These are phyloP conservation scores for Kodamaea fukazawae DNA, from an alignment of 805 yeast species.

Conservation along the genomic window DNA sequence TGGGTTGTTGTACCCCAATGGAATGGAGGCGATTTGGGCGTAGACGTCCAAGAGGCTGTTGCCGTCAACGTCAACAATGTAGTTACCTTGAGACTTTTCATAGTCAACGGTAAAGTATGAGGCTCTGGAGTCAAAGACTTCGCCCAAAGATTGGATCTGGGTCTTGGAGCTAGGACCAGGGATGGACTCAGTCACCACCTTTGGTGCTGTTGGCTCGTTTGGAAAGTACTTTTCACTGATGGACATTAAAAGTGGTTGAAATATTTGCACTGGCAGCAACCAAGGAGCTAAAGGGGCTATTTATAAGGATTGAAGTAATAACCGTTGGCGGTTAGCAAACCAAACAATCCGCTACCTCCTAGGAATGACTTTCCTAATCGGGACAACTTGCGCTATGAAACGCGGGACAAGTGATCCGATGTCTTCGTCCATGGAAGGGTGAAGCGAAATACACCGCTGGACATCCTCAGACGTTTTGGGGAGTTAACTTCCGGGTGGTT, in stretches of 20 bases:
- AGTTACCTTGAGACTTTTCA: slow-evolving; percentile 72
- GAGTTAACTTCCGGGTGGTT: too few species aligned
- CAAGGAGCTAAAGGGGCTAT: background rate
- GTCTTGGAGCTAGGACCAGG: slow-evolving; percentile 76
- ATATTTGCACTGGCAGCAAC: too few species aligned
- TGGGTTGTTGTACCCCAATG: slow-evolving; percentile 85
- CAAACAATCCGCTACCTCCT: too few species aligned
- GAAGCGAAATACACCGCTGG: too few species aligned
- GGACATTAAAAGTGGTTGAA: slow-evolving; percentile 26
- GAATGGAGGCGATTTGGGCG: slow-evolving; percentile 82
- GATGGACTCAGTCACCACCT: slow-evolving; percentile 51
- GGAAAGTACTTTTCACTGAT: slow-evolving; percentile 65
- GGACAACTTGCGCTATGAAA: too few species aligned
- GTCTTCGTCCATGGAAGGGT: too few species aligned
- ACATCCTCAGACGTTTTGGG: too few species aligned
- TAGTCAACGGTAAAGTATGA: slow-evolving; percentile 77
- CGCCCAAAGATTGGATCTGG: slow-evolving; percentile 51
- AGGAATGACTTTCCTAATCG: too few species aligned
- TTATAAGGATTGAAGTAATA: background rate
- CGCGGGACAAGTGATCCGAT: too few species aligned
- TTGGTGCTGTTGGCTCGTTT: slow-evolving; percentile 73
- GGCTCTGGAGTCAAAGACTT: slow-evolving; percentile 69
- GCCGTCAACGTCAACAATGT: slow-evolving; percentile 78
- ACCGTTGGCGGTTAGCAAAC: too few species aligned
- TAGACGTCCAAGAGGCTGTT: slow-evolving; percentile 71